A percentile compares a stretch with the other conserved stretches of the same genome.
These are phyloP conservation scores for Epichloe coenophiala DNA, from an alignment of 2,329 filamentous ascomycete genomes.

Conservation along the genomic window DNA sequence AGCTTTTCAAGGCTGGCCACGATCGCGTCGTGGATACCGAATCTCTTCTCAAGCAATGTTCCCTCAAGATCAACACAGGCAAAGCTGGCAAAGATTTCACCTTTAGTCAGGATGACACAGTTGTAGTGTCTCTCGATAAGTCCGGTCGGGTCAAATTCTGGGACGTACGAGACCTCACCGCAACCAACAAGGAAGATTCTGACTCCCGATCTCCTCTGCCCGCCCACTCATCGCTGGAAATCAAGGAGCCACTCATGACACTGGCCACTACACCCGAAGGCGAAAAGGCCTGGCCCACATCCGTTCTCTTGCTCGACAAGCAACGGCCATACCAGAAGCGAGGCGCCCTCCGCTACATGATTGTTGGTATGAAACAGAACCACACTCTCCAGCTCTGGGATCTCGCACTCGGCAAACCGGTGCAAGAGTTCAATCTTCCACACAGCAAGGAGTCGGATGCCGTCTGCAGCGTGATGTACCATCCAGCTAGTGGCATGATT, in stretches of 20 bases:
- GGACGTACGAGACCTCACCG: conserved; percentile 75
- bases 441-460: conserved; percentile 93
- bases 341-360: conserved; percentile 82
- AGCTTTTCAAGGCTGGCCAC: conserved; percentile 48
- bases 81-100: conserved; percentile 98
- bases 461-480: conserved; percentile 95
- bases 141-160: conserved; percentile 94
- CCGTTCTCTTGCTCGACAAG: conserved; percentile 92
- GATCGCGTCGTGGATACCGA: conserved; percentile 72
- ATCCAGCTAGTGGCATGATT: conserved; percentile 83
- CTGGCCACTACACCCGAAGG: conserved; percentile 73
- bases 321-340: conserved; percentile 84
- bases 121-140: conserved; percentile 93
- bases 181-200: conserved; percentile 36
- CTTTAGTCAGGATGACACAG: conserved; percentile 91
- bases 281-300: conserved; percentile 95
- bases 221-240: conserved; percentile 50
- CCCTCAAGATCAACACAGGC: conserved; percentile 86
- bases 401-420: conserved; percentile 83
- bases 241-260: conserved; percentile 76
- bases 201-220: conserved; percentile 39
- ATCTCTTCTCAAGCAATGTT: conserved; percentile 72
- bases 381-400: conserved; percentile 98
- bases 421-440: conserved; percentile 92
- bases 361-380: conserved; percentile 98